These are phyloP conservation scores for Suillus ampliporus DNA, from an alignment of 768 basidiomycete genomes.

Conservation along the genomic window DNA sequence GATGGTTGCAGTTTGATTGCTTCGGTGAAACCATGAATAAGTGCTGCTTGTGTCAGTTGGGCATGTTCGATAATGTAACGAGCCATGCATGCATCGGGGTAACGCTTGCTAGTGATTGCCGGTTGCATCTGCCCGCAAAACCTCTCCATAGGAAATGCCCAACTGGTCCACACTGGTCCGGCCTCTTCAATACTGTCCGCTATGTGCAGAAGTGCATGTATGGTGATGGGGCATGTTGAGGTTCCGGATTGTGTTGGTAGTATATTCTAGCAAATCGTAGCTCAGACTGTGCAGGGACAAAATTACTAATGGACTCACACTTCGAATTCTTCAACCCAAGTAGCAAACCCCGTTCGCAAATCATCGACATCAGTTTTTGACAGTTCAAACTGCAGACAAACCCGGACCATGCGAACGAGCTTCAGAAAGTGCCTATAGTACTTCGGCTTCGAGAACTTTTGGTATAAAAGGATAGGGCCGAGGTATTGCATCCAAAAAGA, in stretches of 20 bases:
- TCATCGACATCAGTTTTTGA: constrained; percentile 31
- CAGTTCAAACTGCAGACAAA: constrained; percentile 45
- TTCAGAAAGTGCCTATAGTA: constrained; percentile 51
- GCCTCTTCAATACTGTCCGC: constrained; percentile 18
- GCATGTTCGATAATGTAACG: constrained; percentile 4
- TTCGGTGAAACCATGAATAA: constrained; percentile 1
- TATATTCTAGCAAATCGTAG: constrained; percentile 7
- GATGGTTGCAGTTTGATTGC: not conserved
- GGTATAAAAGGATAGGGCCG: constrained; percentile 34
- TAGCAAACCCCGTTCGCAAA: constrained; percentile 4
- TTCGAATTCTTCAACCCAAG: constrained; percentile 18
- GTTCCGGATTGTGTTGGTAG: constrained; percentile 13
- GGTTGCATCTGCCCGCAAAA: constrained; percentile 16
- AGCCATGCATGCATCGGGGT: constrained; percentile 4
- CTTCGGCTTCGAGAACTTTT: constrained; percentile 32
- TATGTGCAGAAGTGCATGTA: constrained; percentile 30
- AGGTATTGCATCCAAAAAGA: constrained; percentile 24
- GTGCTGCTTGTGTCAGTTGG: constrained; percentile 1
- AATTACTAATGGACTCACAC: constrained; percentile 5
- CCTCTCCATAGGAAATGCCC: constrained; percentile 29
- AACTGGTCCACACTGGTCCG: constrained; percentile 26
- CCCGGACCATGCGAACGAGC: constrained; percentile 43
- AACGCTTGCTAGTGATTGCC: not conserved
- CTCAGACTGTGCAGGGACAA: not conserved
- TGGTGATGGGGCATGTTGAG: constrained; percentile 19